Evolutionary conservation across 768 basidiomycete species (phyloP), one percentile per base, ranked within the genome.

Genomic region (Macrolepiota albuminosa): DNA sequence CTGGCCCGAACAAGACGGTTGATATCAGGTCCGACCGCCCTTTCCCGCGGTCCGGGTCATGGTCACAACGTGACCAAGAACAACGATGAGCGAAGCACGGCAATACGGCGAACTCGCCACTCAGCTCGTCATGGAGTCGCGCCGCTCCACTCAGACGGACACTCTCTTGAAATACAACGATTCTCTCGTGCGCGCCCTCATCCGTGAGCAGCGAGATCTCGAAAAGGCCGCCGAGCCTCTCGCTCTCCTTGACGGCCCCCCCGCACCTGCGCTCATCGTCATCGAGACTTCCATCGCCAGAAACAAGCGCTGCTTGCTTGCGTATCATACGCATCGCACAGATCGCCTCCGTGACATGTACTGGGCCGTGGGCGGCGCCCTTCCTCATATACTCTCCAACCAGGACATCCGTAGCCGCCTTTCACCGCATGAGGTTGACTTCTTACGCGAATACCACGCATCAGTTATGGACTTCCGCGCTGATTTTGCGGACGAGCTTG

Each of bases 281-380:
- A 87, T 91, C 70, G 93, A 96, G 73, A 91, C 95, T 8, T 86
- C 92, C 40, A 89, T 96, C 66, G 79, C 87, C 43, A 85, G 95
- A 62, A 97, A 98, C 79, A 97, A 96, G 72, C 89, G 97, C n/a
- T 94, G 93, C 70, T 81, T 98, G 4, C 84, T 98, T 48, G 94
- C 93, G 0, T 99, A 98, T 73, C 93, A 98, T 72, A 76, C 84
- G 29, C 93, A 95, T 75, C 84, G 96, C 57, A 73, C 93, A 42
- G 89, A 93, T 69, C 85, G 87, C 55, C 82, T 98, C 55, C 83
- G 87, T 59, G 88, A 93, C 68, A 81, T 91, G 77, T 97, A 93
- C 75, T 98, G 96, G 96, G 76, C 84, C 13, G 83, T 86, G 8
- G 92, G 92, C 18, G 95, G 93, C 14, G 89, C 93, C 4, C 77